phyloP scores from a whole-genome alignment of 148 eudicot genomes.

The Chenopodium suecicum region DNA sequence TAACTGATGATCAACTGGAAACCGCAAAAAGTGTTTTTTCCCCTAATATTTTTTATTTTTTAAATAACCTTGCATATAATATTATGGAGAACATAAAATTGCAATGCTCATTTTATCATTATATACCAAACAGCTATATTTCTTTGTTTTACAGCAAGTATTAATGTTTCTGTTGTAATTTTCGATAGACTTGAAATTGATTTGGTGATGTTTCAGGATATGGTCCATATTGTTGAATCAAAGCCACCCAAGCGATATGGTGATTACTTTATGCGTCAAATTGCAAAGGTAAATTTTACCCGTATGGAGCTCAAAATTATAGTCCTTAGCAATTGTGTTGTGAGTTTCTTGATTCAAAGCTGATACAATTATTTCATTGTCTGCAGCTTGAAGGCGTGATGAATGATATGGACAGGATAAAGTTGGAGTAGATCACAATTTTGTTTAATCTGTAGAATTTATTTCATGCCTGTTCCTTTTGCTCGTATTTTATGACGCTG shows the following conservation, averaged over 20 bases:
- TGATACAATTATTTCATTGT: constrained; percentile 3
- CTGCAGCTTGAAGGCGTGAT: constrained; percentile 91
- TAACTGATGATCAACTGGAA: neutral
- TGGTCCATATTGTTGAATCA: constrained; percentile 64
- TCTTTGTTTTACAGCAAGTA: neutral
- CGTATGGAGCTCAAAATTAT: too few species aligned
- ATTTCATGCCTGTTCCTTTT: neutral
- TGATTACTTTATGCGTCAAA: constrained; percentile 89
- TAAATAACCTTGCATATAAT: neutral
- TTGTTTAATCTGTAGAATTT: constrained; percentile 16
- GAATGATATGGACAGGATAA: constrained; percentile 74
- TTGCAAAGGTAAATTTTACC: constrained; percentile 58
- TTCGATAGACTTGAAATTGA: neutral
- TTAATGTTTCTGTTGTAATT: neutral
- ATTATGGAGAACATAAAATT: neutral
- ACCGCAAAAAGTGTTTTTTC: neutral
- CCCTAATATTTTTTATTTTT: too few species aligned
- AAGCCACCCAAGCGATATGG: constrained; percentile 81
- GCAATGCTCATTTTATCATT: neutral
- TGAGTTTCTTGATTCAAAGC: neutral
- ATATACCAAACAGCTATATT: too few species aligned
- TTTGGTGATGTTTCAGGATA: constrained; percentile 51
- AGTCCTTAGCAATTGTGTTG: neutral
- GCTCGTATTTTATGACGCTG: neutral
- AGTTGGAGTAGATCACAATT: constrained; percentile 48